phyloP scores from a whole-genome alignment of 108 stramenopile genomes.

The Cyclotella kingstonii region DNA sequence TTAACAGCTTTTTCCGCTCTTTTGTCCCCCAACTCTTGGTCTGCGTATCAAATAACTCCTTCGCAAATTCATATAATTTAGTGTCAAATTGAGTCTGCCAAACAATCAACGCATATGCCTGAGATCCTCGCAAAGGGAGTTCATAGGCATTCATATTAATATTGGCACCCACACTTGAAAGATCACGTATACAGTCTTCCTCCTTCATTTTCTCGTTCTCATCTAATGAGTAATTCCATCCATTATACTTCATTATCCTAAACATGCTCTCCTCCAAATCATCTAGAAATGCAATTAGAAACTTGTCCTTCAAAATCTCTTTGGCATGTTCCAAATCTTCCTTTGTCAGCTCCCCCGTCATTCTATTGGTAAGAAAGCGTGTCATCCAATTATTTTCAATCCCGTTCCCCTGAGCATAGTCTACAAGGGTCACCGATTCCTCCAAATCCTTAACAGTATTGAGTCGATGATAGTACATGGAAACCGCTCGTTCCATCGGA shows the following conservation, averaged over 20 bases:
- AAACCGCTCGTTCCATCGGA: constrained; percentile 48
- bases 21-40: constrained; percentile 49
- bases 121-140: constrained; percentile 45
- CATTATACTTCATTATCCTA: constrained; percentile 45
- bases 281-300: constrained; percentile 49
- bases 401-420: constrained; percentile 51
- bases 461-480: constrained; percentile 43
- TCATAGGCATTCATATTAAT: constrained; percentile 44
- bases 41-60: constrained; percentile 45
- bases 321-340: constrained; percentile 48
- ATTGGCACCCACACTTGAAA: constrained; percentile 25
- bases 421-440: constrained; percentile 30
- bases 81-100: constrained; percentile 57
- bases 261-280: constrained; percentile 43
- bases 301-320: constrained; percentile 46
- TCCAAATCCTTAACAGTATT: constrained; percentile 34
- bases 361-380: constrained; percentile 40
- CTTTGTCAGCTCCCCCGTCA: constrained; percentile 54
- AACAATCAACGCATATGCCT: constrained; percentile 41
- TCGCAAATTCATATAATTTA: constrained; percentile 47
- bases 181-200: constrained; percentile 45
- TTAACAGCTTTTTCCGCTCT: constrained; percentile 46
- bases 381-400: constrained; percentile 60
- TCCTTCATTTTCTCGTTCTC: constrained; percentile 38
- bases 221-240: constrained; percentile 43